Evolutionary conservation across 768 basidiomycete species (phyloP).

Genomic region (Rhodosporidiobolus sp.): DNA sequence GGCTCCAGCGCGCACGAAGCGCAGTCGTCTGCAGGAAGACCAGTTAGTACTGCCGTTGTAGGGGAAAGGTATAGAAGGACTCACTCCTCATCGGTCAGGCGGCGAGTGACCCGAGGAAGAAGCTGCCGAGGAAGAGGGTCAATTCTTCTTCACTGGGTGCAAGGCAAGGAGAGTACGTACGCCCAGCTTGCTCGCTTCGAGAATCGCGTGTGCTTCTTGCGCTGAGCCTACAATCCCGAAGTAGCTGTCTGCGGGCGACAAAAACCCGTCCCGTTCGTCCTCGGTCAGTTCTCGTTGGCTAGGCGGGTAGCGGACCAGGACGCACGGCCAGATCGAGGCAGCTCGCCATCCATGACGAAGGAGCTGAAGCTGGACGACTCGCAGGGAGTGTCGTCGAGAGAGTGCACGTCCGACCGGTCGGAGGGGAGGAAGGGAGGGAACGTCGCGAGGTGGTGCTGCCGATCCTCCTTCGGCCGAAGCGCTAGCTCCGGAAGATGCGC

Average conservation of each 20-base stretch:
- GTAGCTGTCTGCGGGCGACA: constrained; percentile 38
- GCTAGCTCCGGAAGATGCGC: no score
- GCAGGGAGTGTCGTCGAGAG: no score
- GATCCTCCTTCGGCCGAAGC: no score
- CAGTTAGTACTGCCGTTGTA: background rate
- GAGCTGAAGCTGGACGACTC: no score
- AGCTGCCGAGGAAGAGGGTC: constrained; percentile 46
- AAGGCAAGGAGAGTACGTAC: background rate
- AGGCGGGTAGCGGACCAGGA: background rate
- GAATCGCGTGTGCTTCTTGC: constrained; percentile 31
- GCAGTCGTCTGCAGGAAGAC: constrained; percentile 34
- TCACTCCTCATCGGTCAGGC: constrained; percentile 50
- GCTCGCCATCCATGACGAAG: constrained; percentile 11
- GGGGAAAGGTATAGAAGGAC: constrained; percentile 44
- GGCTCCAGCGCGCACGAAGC: constrained; percentile 32
- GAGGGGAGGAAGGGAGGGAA: no score
- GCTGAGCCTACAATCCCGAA: constrained; percentile 29
- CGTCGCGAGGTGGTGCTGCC: no score
- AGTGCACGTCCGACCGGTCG: no score
- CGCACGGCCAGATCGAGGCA: constrained; percentile 19
- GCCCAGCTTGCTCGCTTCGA: constrained; percentile 32
- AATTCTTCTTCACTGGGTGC: no score
- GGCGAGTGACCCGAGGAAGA: constrained; percentile 46
- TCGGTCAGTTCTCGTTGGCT: background rate
- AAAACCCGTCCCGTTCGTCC: background rate